Base-by-base conservation (phyloP, 805 yeast species). In the Jamesozyma lodderae region DNA sequence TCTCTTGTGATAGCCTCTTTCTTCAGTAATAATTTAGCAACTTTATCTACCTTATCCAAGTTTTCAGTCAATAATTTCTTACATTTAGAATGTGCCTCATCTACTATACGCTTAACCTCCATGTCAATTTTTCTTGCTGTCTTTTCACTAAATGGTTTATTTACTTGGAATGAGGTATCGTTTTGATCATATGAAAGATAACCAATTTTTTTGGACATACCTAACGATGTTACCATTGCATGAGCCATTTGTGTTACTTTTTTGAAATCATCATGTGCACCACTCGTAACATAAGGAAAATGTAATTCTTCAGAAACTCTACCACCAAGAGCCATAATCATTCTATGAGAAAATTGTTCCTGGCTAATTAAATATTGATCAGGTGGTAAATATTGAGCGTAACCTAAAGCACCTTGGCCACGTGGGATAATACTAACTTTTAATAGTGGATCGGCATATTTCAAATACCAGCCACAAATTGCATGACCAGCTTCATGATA, bases 401-500 rank as follows among this genome's bases (percentile, higher is more conserved):
- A 87, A n/a, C 96, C 96, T 40, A 87, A 67, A 11, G 95, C 95
- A 36, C 95, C 95, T 60, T 82, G 84, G 17, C 96, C 96, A 61
- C 95, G 77, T 41, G 96, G 96, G 44, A 87, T 84, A 49, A 87
- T 87, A 16, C 94, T 81, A n/a, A 87, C 96, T 62, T 87, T 87
- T 42, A 88, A 73, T 42, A 87, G 66, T 6, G 96, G 96, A 59
- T 87, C 95, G 9, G 96, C 96, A 64, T 66, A 77, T 63, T 78
- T 74, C 55, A 87, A 69, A 57, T 68, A 85, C 96, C 96, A 88
- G 17, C 96, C 96, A 63, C 95, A 83, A 35, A 87, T 81, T 4
- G 96, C 96, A 60, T 87, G 96, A 0, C 96, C 96, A 2, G 96
- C 96, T 64, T 87, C 96, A 61, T 87, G 96, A 57, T 83, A 87